Percentiles rank a stretch among this genome's conserved stretches.
phyloP scores from a whole-genome alignment of 169 alveolate genomes.

The Ichthyophthirius multifiliis region DNA sequence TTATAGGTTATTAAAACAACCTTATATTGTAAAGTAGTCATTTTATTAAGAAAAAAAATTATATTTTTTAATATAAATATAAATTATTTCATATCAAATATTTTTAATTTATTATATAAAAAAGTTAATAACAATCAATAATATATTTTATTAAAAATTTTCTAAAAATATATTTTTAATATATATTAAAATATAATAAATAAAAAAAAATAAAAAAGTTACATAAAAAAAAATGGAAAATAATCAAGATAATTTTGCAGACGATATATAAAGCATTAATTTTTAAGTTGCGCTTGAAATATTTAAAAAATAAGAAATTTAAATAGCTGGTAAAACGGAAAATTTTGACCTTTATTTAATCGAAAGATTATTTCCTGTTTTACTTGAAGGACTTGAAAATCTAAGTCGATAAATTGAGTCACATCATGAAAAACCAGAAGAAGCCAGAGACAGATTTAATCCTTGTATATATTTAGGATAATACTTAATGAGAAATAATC shows the following conservation, averaged over 20 bases:
- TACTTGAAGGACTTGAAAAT: conserved; percentile 39
- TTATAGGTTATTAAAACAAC: no score
- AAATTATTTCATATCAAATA: no score
- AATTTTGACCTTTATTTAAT: conserved; percentile 10
- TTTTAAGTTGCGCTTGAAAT: not conserved
- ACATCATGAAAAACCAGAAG: conserved; percentile 30
- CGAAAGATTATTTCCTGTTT: conserved; percentile 18
- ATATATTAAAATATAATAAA: no score
- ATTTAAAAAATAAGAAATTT: conserved; percentile 3
- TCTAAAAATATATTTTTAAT: no score
- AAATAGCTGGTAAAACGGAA: not conserved
- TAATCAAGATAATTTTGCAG: conserved; percentile 1
- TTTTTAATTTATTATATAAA: no score
- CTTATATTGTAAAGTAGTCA: no score
- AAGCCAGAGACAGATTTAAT: conserved; percentile 41
- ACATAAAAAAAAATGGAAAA: conserved; percentile 21
- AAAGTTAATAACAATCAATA: no score
- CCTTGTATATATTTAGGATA: conserved; percentile 46
- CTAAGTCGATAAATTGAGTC: conserved; percentile 28
- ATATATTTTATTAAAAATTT: no score
- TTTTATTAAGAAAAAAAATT: no score
- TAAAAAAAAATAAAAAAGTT: no score
- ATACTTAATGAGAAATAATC: conserved; percentile 42
- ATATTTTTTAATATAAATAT: no score
- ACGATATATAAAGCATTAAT: not conserved